Evolutionary conservation across 2,329 filamentous ascomycete genomes (phyloP), one percentile per base, ranked within the genome.

Genomic region (Trichoderma pleuroti): DNA sequence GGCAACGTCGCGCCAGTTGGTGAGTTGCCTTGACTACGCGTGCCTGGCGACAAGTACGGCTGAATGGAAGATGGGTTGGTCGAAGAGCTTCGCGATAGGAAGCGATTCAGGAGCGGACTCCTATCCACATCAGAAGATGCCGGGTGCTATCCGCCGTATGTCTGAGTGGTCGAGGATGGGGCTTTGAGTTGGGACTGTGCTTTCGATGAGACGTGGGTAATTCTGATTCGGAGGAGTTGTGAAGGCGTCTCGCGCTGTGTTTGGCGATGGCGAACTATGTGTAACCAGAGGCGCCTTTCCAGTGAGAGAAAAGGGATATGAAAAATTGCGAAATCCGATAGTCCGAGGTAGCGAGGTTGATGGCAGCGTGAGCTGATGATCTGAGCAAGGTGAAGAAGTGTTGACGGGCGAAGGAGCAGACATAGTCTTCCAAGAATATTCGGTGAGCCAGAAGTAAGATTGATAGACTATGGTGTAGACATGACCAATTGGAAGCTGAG

Each of bases 261-360:
- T 11, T 30, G 62, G 39, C 28, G 68, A 49, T 24, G n/a, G 30
- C 14, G 62, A 65, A 30, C 21, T 36, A 10, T 12, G 52, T 21
- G 39, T 26, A 36, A 32, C 5, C 30, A 14, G 12, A 28, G n/a
- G 21, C 42, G 70, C 28, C 67, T 72, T 26, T 71, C 60, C 30
- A 18, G 56, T 56, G 14, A 56, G 36, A 24, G 70, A 70, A 28
- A 72, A 72, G 5, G 74, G 75, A 67, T 76, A 77, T 24, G 74
- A 76, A 49, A 75, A 76, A 66, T 77, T 77, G 24, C 73, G 72
- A 56, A 74, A 56, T 10, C 34, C 36, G 12, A 36, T 39, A 10
- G 61, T 14, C n/a, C 61, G 59, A 4, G 21, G 10, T 46, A 34
- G n/a, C 28, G 49, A 30, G 26, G 54, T n/a, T 68, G 61, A 42